Base-by-base conservation (phyloP, 164 flowering plant genomes). In the Taxillus chinensis region DNA sequence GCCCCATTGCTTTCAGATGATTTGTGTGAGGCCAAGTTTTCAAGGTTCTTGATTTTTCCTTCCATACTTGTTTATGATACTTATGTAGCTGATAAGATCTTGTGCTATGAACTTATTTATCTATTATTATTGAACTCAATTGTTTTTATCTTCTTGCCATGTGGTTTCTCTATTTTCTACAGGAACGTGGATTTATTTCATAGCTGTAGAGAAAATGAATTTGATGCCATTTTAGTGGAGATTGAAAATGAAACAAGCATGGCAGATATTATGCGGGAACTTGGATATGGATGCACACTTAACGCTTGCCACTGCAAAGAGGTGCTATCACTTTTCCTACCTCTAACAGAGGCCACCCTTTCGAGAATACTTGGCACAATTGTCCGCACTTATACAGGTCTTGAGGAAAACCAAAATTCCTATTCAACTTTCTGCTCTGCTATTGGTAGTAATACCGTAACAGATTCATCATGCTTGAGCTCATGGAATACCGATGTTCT, bases 281-380 rank as follows among this genome's bases (percentile, higher is more conserved):
- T 91, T 50, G 97, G 99, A 45, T 89, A 89, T 82, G 96, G 92
- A 43, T 89, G 95, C 81, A 87, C 99, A 8, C 70, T 73, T 57
- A 74, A 77, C 81, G 77, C 73, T 38, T 66, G 80, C 14, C 91
- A 83, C 37, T 95, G 99, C 77, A 86, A 80, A 75, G 90, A 89
- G 64, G 72, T 89, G 59, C 69, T 95, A 41, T 87, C 96, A 13
- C 85, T 75, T 40, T 86, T 83, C 65, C 71, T 66, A 56, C 97
- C 99, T 39, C 64, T 95, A 51, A 80, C 82, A 41, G 99, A 91
- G 72, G 70, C 59, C 27, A 83, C 85, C 42, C 59, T 95, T 41
- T 71, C 96, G 53, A 82, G 78, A 68, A 75, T 91, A 65, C 74
- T 95, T 59, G 78, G 90, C 64, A 83, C 82, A 6, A 66, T 89